phyloP scores from a whole-genome alignment of 176 grass and related monocot species.

The Avena insularis region DNA sequence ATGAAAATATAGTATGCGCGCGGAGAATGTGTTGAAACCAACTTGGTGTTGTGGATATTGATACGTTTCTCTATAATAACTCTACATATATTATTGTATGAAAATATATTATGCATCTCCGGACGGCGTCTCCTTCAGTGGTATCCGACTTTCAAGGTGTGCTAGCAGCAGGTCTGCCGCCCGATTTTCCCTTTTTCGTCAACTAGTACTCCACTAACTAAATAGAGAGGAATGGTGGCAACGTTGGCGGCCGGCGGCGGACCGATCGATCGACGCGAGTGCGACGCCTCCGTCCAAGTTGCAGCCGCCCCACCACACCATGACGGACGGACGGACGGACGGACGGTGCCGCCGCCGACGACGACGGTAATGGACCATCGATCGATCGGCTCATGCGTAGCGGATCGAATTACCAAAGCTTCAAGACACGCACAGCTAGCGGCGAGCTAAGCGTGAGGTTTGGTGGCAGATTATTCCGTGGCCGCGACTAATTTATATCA shows the following conservation, averaged over 20 bases:
- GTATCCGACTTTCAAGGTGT: too few species aligned
- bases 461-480: constrained; percentile 8
- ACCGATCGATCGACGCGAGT: background rate
- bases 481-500: too few species aligned
- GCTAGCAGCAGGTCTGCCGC: too few species aligned
- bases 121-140: too few species aligned
- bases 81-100: too few species aligned
- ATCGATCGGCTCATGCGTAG: background rate
- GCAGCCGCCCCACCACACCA: constrained; percentile 40
- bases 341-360: background rate
- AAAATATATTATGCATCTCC: too few species aligned
- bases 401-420: constrained; percentile 43
- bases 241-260: constrained; percentile 6
- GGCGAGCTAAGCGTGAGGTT: constrained; percentile 43
- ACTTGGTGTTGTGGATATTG: too few species aligned
- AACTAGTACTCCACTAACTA: too few species aligned
- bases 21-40: too few species aligned
- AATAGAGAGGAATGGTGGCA: background rate
- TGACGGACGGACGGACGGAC: too few species aligned
- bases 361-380: background rate
- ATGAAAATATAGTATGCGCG: too few species aligned
- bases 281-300: constrained; percentile 32
- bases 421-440: constrained; percentile 32
- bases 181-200: background rate
- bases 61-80: too few species aligned